Evolutionary conservation across 257 asterid species (phyloP), one percentile per base, ranked within the genome.

Genomic region (Solanum chmielewskii): DNA sequence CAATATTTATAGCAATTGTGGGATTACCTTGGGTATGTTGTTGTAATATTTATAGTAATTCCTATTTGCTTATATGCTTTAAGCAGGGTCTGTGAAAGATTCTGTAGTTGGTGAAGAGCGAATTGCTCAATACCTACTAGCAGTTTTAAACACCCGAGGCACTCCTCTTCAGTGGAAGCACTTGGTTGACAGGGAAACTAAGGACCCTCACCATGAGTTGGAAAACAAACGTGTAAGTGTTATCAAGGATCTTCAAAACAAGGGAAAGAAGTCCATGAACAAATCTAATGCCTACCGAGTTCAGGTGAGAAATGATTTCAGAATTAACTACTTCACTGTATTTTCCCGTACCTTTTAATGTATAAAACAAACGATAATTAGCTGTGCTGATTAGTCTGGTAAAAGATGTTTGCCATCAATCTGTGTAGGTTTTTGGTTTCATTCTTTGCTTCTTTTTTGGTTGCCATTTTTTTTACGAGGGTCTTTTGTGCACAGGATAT

Each of bases 71-170:
- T 18, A 1, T 10, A 49, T 81, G 85, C 85, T 76, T 76, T 77
- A 35, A 88, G 92, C 91, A 96, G 99, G 99, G 88, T 96, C 98
- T 7, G 98, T 96, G 62, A 97, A 97, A 94, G 99, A 97, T 88
- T 94, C 98, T 13, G 95, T 94, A 21, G 98, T 97, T 80, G 99
- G 99, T 56, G 99, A 95, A 91, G 98, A 97, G 88, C 96, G 98
- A 44, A 95, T 95, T 44, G 94, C 93, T 88, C 98, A 95, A 87
- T 97, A 97, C 88, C 86, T 95, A 52, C 86, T 97, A 76, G 99
- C 99, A n/a, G 97, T 97, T 90, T 68, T 97, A 86, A 93, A 93
- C 94, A 91, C 93, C 78, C 93, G 98, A 80, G 94, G 98, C 88
- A 95, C 98, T 91, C 98, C 99, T 78, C 94, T 95, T 71, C 98